Evolutionary conservation across 495 filamentous ascomycete genomes (phyloP), one percentile per base, ranked within the genome.

Genomic region (Penicillium ochrochloron): DNA sequence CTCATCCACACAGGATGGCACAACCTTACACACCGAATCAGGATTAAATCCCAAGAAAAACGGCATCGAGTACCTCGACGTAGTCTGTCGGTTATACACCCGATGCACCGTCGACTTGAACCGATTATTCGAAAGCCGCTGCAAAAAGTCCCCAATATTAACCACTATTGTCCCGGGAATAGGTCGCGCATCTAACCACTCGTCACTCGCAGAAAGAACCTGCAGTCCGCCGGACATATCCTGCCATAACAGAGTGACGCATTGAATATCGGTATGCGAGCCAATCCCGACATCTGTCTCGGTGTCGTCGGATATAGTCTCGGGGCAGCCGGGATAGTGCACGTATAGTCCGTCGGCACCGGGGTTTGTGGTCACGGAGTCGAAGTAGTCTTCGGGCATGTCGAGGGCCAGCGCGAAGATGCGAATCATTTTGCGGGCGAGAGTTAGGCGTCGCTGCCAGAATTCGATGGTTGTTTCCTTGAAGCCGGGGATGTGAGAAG

Each of bases 141-240:
- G 83, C 76, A 66, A 87, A 66, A 87, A 86, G 66, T 89, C 87
- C 0, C 86, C 88, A 59, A 91, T 85, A 71, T 90, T 90, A 37
- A 91, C 85, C 5, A 89, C 88, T 14, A 88, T 71, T 0, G 86
- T 85, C 84, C 85, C 85, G 46, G 81, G 68, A 23, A 88, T 75
- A 0, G 86, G 86, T n/a, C 74, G 54, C 9, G 77, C 85, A 66
- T 82, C 81, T 17, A 88, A 69, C 85, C 84, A 88, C 60, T 81
- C 79, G 10, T 82, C 83, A 21, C 78, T 71, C n/a, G 72, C 72
- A 23, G 77, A 82, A 14, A 84, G 65, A 0, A 86, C 79, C 70
- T 88, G 84, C 60, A 89, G 63, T 0, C 85, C 85, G 0, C 83
- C 84, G 0, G 66, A 66, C 63, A 34, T 35, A 17, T 87, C 82